These are phyloP conservation scores for Rhodomyrtus tomentosa DNA, from an alignment of 345 rosid species.

Conservation along the genomic window DNA sequence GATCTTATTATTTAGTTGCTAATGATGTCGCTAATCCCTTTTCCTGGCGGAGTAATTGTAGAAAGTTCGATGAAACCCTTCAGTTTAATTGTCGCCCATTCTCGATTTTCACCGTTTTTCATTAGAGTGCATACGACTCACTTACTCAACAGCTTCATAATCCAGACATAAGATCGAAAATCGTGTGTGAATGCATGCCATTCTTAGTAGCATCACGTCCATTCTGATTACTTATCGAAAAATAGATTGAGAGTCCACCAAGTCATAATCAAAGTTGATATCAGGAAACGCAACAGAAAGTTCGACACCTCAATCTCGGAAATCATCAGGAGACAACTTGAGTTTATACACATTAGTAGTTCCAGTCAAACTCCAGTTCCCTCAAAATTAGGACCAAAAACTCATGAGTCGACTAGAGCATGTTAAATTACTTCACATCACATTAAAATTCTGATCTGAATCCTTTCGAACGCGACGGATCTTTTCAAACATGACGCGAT, in stretches of 20 bases:
- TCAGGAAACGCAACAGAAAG: neutral
- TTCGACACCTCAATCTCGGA: neutral
- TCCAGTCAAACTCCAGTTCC: no score
- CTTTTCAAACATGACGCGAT: neutral
- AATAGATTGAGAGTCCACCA: neutral
- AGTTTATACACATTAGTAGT: no score
- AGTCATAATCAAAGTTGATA: neutral
- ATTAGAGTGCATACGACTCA: neutral
- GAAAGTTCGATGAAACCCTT: neutral
- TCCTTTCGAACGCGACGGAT: neutral
- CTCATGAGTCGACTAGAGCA: neutral
- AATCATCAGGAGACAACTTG: no score
- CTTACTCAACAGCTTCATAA: neutral
- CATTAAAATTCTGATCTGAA: neutral
- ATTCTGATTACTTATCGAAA: neutral
- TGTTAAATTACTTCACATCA: accelerated
- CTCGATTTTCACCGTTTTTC: neutral
- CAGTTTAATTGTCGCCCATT: neutral
- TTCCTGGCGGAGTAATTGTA: neutral
- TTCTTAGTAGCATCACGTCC: neutral
- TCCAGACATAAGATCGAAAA: neutral
- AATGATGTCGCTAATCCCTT: neutral
- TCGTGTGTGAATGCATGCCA: neutral
- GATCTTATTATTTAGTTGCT: neutral
- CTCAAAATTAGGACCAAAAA: no score